Conservation (phyloP, 768 basidiomycete species). For the Boletus eberwhitei region DNA sequence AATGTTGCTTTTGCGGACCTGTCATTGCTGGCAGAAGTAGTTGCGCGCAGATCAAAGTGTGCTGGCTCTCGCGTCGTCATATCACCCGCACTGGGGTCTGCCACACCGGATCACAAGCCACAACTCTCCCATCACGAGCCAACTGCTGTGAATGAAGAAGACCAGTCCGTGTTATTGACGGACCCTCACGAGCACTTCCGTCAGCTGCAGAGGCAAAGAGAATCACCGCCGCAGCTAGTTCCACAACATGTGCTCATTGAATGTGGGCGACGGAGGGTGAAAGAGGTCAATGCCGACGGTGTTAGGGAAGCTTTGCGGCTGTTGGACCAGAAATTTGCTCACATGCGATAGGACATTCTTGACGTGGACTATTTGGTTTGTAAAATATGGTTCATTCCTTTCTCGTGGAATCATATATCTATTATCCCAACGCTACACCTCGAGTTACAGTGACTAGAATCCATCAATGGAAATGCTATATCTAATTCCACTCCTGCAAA, state of each 20-base stretch:
- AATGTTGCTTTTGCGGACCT: slow-evolving; percentile 85
- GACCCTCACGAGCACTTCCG: slow-evolving; percentile 54
- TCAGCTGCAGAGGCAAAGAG: slow-evolving; percentile 39
- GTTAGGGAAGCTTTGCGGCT: slow-evolving; percentile 74
- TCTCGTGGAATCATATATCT: not conserved
- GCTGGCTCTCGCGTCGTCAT: slow-evolving; percentile 65
- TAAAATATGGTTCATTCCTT: not conserved
- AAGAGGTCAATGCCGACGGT: slow-evolving; percentile 68
- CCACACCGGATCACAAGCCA: slow-evolving; percentile 44
- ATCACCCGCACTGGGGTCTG: slow-evolving; percentile 48
- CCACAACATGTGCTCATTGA: slow-evolving; percentile 60
- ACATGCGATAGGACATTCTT: slow-evolving; percentile 25
- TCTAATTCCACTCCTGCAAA: slow-evolving; percentile 24
- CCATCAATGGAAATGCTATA: slow-evolving; percentile 1
- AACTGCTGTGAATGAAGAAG: slow-evolving; percentile 23
- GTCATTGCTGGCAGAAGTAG: slow-evolving; percentile 81
- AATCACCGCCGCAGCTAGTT: slow-evolving; percentile 50
- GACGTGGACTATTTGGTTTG: not conserved
- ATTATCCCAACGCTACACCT: slow-evolving; percentile 4
- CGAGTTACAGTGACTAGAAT: not conserved
- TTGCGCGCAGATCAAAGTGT: slow-evolving; percentile 78
- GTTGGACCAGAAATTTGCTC: slow-evolving; percentile 61
- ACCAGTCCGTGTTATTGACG: slow-evolving; percentile 44
- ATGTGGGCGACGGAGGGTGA: slow-evolving; percentile 58
- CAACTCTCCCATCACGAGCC: slow-evolving; percentile 10